Evolutionary conservation across 2,329 filamentous ascomycete species (phyloP).

Genomic region (Plenodomus lindquistii): DNA sequence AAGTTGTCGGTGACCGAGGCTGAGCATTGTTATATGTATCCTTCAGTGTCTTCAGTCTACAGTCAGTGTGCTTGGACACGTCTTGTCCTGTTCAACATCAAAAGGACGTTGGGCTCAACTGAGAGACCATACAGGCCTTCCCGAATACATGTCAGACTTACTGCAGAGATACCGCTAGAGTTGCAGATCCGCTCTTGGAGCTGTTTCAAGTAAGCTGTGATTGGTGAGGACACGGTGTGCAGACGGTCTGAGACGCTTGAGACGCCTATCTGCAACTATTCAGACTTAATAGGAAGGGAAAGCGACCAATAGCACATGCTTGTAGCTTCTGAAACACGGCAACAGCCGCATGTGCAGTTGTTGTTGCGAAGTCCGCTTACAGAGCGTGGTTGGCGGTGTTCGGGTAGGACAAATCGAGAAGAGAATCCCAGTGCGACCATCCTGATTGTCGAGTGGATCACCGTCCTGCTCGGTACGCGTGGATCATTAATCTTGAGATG

Average conservation of each 20-base stretch:
- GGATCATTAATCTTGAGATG: background rate
- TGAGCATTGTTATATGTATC: background rate
- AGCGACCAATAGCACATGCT: background rate
- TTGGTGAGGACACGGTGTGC: background rate
- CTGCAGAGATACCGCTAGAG: slow-evolving; percentile 1
- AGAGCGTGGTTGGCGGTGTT: background rate
- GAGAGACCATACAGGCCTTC: background rate
- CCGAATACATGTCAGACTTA: background rate
- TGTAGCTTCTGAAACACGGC: background rate
- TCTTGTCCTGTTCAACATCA: background rate
- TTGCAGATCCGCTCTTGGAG: slow-evolving; percentile 3
- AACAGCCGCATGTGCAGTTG: background rate
- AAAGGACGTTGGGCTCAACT: background rate
- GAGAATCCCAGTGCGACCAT: background rate
- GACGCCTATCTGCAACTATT: background rate
- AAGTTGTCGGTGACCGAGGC: background rate
- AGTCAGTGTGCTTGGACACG: background rate
- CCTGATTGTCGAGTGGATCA: background rate
- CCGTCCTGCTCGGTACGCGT: no score
- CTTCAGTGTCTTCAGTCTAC: background rate
- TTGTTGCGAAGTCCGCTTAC: no score
- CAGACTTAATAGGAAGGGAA: background rate
- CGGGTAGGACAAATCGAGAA: background rate
- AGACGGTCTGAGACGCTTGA: slow-evolving; percentile 1
- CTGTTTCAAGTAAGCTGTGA: background rate